Evolutionary conservation across 2,329 filamentous ascomycete genomes (phyloP), one percentile per base, ranked within the genome.

Genomic region (Herpotrichia juniperi): DNA sequence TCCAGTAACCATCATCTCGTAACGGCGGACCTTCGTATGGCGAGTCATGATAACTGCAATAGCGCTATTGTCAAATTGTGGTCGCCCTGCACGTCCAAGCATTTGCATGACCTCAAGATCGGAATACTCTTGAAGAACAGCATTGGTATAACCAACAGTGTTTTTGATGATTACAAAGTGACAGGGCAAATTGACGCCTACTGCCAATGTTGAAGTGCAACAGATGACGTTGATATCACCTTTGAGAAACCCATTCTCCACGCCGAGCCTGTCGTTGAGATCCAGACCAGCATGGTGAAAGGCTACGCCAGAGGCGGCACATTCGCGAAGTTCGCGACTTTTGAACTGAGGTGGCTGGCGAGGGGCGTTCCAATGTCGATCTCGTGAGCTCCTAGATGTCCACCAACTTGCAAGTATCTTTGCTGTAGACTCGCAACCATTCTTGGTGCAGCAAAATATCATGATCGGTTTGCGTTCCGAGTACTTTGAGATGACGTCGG

Each of bases 101-200:
- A 96, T 96, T 63, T 96, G 91, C 87, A 93, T 93, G 55, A 93
- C 83, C 60, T 96, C 91, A 4, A 96, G 78, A 66, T 94, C 90
- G 0, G 89, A 86, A 59, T 91, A 92, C 67, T 94, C 90, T 49
- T 86, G 83, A 31, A 83, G 63, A 7, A 74, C 79, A 6, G 80
- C 74, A 26, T 74, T 78, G 50, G 85, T 82, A 50, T 84, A 83
- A 0, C 81, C 79, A 3, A 86, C 81, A 0, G 91, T 96, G 19
- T 90, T 89, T 69, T 96, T 96, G 49, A 96, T 83, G 9, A 96
- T 85, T 3, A 93, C 90, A 2, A 93, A 83, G 66, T 94, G 88
- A 54, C 90, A 92, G 9, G 91, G 91, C 9, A 96, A 74, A 66
- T 96, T 96, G 25, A 96, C 83, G 0, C 91, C 91, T 11, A 94